These are phyloP conservation scores for Yamadazyma sp. DNA, from an alignment of 1,139 yeast species.

Conservation along the genomic window DNA sequence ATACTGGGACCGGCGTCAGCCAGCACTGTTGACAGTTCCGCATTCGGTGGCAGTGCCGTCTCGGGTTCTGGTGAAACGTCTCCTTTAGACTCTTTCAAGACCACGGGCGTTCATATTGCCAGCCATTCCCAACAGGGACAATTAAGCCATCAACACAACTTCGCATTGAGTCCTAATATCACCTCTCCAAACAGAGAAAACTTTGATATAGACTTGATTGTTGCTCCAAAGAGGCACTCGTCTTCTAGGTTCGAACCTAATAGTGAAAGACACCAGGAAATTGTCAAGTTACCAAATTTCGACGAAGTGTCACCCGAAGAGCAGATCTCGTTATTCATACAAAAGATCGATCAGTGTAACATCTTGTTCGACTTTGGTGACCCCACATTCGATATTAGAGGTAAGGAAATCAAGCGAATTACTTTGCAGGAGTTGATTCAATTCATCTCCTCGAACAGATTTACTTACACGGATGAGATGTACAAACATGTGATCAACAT, in stretches of 20 bases:
- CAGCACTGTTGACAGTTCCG: not conserved
- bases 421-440: slow-evolving; percentile 88
- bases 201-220: slow-evolving; percentile 48
- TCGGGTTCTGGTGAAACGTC: not conserved
- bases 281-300: slow-evolving; percentile 80
- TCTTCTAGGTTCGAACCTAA: slow-evolving; percentile 90
- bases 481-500: slow-evolving; percentile 83
- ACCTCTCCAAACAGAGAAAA: slow-evolving; percentile 44
- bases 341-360: slow-evolving; percentile 92
- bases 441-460: slow-evolving; percentile 77
- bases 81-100: slow-evolving; percentile 15
- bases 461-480: slow-evolving; percentile 88
- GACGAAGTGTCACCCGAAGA: slow-evolving; percentile 89
- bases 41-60: not conserved
- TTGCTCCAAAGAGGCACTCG: slow-evolving; percentile 87
- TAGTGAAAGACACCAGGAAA: slow-evolving; percentile 60
- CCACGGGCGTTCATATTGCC: slow-evolving; percentile 18
- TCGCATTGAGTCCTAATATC: slow-evolving; percentile 41
- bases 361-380: slow-evolving; percentile 92
- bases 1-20: not conserved
- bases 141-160: slow-evolving; percentile 26
- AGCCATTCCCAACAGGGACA: slow-evolving; percentile 28
- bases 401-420: slow-evolving; percentile 85
- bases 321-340: slow-evolving; percentile 76
- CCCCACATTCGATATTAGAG: slow-evolving; percentile 87